A percentile compares a stretch with the other conserved stretches of the same genome.
These are phyloP conservation scores for Pistacia integerrima DNA, from an alignment of 345 rosid genomes.

Conservation along the genomic window DNA sequence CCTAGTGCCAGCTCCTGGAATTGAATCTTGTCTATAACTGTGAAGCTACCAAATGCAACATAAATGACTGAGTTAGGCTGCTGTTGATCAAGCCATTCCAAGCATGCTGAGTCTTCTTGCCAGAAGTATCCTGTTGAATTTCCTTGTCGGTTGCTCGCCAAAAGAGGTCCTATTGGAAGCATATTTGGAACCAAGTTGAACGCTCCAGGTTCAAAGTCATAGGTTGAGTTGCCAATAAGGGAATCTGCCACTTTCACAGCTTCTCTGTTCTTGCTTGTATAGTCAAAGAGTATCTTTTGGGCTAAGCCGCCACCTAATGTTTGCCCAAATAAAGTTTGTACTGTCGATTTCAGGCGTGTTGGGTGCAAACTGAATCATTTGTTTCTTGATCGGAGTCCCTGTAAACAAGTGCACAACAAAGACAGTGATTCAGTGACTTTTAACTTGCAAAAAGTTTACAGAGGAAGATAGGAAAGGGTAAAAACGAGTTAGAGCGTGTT, in stretches of 20 bases:
- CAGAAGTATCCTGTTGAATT: slow-evolving; percentile 32
- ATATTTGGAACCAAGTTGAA: slow-evolving; percentile 4
- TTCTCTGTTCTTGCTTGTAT: not conserved
- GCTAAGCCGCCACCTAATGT: not conserved
- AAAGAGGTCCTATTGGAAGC: slow-evolving; percentile 36
- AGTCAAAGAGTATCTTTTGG: not conserved
- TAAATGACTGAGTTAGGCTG: slow-evolving; percentile 36
- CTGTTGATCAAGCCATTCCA: slow-evolving; percentile 38
- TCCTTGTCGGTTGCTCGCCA: not conserved
- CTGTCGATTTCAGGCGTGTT: not conserved
- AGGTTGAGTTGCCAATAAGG: slow-evolving; percentile 27
- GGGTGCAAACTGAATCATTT: not conserved
- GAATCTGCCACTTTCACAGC: not conserved
- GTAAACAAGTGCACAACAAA: not conserved
- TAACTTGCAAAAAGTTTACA: not conserved
- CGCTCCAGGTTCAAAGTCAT: slow-evolving; percentile 37
- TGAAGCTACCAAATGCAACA: slow-evolving; percentile 42
- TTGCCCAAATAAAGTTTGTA: not conserved
- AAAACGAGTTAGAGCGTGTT: too few relatives aligned
- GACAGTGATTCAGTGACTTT: too few relatives aligned
- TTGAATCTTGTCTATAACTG: slow-evolving; percentile 21
- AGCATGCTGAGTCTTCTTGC: slow-evolving; percentile 34
- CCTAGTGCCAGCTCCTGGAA: slow-evolving; percentile 40
- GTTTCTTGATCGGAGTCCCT: not conserved
- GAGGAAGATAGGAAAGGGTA: too few relatives aligned